Percentiles rank a stretch among this genome's conserved stretches.
Conservation (phyloP, 2,329 filamentous ascomycete species). For the Colletotrichum shisoi region DNA sequence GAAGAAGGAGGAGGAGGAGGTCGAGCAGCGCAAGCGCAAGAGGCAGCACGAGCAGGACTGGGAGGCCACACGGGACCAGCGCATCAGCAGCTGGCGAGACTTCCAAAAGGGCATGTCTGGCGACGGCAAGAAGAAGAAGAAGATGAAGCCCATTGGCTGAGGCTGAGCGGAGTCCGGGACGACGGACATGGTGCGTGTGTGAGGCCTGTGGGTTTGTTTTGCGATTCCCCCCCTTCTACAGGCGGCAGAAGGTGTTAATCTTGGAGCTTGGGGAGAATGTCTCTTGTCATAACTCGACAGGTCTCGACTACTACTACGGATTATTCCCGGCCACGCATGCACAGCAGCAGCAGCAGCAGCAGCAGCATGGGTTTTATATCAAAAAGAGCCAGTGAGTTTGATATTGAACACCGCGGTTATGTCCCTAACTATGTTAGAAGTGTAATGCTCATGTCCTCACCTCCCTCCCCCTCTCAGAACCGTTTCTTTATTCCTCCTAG, state of each 20-base stretch:
- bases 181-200: background rate
- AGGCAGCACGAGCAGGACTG: constrained; percentile 93
- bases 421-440: constrained; percentile 39
- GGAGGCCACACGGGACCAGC: constrained; percentile 89
- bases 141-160: constrained; percentile 70
- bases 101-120: constrained; percentile 79
- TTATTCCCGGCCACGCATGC: background rate
- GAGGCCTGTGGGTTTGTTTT: constrained; percentile 6
- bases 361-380: constrained; percentile 23
- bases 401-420: constrained; percentile 34
- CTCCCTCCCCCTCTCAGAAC: background rate
- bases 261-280: background rate
- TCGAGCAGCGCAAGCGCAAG: constrained; percentile 82
- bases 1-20: constrained; percentile 83
- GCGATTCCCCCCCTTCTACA: background rate
- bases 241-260: constrained; percentile 1
- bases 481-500: constrained; percentile 2
- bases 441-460: constrained; percentile 25
- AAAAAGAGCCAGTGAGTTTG: constrained; percentile 37
- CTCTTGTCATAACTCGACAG: constrained; percentile 28
- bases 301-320: constrained; percentile 29
- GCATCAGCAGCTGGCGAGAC: constrained; percentile 92
- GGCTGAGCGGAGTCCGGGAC: background rate
- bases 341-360: background rate
- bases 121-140: constrained; percentile 63